Base-by-base conservation (phyloP, 441 rosid species). In the Hypseocharis bilobata region DNA sequence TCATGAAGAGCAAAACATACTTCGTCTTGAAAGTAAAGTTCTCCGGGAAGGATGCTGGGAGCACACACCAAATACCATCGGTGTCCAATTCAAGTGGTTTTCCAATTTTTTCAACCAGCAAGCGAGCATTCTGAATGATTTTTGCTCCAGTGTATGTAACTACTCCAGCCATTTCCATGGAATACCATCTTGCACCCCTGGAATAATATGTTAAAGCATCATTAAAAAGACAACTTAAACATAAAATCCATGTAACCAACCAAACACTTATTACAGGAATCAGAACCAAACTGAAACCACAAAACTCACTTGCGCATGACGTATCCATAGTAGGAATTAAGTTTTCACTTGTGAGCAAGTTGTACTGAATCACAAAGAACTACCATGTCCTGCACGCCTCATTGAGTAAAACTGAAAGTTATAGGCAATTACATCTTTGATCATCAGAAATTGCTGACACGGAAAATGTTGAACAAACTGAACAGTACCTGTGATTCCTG, bases 121-220 rank as follows among this genome's bases (percentile, higher is more conserved):
- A 77, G 64, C 88, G 91, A 70, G 99, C 99, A 77, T 85, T 89
- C 77, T 94, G 99, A 73, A 94, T 94, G 63, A 94, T 94, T 84
- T 94, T 94, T 74, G 97, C 99, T 72, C 99, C 99, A 63, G 97
- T 94, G 76, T 94, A 91, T 19, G 99, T 94, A 74, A 94, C 99
- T 62, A 91, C 99, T 70, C 99, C 97, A 73, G 99, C 99, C 99
- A 94, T 94, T 86, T 94, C 99, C 99, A 91, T 94, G 25, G 99
- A 94, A 80, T 91, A 94, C 99, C 99, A 91, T 81, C 99, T 89
- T 76, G 99, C 99, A 74, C 99, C 99, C 84, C 99, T 93, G 75
- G 64, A 72, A 66, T 62, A 72, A 67, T 70, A 69, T 58, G 60
- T 56, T 66, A 63, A 63, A 63, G 56, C 69, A 67, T 69, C 65